Evolutionary conservation across 495 filamentous ascomycete species (phyloP).

Genomic region (Penicillium manginii): DNA sequence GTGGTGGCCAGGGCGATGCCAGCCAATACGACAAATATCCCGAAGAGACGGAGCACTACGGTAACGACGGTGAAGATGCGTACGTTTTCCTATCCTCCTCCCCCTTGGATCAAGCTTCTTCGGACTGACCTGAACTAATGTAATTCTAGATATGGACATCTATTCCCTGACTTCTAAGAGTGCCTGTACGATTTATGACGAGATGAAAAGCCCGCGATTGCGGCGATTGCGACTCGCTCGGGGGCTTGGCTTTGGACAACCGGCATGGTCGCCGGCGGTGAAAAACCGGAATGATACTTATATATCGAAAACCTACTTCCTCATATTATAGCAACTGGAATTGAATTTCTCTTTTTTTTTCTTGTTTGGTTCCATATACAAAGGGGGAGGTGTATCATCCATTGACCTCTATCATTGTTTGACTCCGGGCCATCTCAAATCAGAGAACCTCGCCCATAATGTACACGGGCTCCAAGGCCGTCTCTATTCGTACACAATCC

Average conservation of each 20-base stretch:
- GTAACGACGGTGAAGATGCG: conserved; percentile 75
- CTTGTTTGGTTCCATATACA: conserved; percentile 26
- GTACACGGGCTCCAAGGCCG: conserved; percentile 33
- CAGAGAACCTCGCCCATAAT: conserved; percentile 30
- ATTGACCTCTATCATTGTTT: conserved; percentile 23
- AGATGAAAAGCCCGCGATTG: conserved; percentile 36
- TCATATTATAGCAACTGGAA: conserved; percentile 32
- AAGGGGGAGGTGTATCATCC: conserved; percentile 25
- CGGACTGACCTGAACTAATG: no score
- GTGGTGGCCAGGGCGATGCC: conserved; percentile 89
- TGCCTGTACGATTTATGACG: conserved; percentile 43
- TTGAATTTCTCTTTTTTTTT: conserved; percentile 29
- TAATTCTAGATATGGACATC: conserved; percentile 61
- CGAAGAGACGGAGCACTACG: conserved; percentile 93
- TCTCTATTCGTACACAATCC: conserved; percentile 32
- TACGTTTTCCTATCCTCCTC: conserved; percentile 56
- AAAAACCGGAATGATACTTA: conserved; percentile 26
- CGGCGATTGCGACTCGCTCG: conserved; percentile 8
- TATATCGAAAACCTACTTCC: conserved; percentile 23
- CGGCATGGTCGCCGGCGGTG: conserved; percentile 16
- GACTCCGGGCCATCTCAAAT: conserved; percentile 13
- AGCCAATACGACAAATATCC: conserved; percentile 98
- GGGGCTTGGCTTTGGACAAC: conserved; percentile 15
- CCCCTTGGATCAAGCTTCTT: background rate
- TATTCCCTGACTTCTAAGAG: conserved; percentile 73